Percentiles rank a stretch among this genome's conserved stretches.
Evolutionary conservation across 2,329 filamentous ascomycete genomes (phyloP).

Genomic region (Fusarium neocosmosporiellum): DNA sequence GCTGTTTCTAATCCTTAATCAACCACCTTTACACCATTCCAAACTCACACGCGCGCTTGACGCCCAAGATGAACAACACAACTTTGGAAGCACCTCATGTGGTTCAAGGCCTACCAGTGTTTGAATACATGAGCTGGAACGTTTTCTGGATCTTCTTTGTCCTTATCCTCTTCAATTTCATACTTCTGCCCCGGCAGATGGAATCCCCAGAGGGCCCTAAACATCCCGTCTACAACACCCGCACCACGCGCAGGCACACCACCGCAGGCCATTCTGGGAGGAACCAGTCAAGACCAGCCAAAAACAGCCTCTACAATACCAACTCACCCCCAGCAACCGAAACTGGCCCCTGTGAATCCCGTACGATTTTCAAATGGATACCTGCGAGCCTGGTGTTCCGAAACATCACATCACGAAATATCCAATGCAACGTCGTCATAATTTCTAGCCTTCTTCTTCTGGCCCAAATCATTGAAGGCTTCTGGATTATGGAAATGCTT

Average conservation of each 20-base stretch:
- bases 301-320: background rate
- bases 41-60: background rate
- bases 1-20: background rate
- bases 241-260: background rate
- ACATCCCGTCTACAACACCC: background rate
- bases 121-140: background rate
- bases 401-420: background rate
- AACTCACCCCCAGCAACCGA: background rate
- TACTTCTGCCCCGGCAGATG: accelerated
- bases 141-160: background rate
- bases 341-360: background rate
- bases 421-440: background rate
- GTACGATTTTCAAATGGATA: background rate
- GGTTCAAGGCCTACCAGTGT: background rate
- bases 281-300: background rate
- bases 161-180: background rate
- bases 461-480: background rate
- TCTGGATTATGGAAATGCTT: background rate
- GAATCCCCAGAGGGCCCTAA: too few species aligned
- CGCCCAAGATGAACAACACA: background rate
- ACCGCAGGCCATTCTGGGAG: background rate
- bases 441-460: background rate
- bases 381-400: background rate
- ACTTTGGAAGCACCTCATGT: background rate
- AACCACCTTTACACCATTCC: background rate